phyloP scores from a whole-genome alignment of 768 basidiomycete species.

The Albatrellus ellisii region DNA sequence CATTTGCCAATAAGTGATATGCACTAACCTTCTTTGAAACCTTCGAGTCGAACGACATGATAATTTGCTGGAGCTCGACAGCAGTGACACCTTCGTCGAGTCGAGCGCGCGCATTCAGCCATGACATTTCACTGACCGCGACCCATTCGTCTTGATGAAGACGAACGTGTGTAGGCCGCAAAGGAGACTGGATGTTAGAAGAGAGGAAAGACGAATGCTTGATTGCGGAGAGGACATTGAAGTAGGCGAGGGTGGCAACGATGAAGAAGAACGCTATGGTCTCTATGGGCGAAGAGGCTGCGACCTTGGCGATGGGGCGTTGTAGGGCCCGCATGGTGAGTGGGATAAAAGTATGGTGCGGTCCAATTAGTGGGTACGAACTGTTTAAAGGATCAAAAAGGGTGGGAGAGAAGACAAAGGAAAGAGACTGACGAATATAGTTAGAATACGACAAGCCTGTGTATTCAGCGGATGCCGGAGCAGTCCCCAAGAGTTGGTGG shows the following conservation, averaged over 20 bases:
- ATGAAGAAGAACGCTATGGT: constrained; percentile 85
- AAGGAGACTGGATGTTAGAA: constrained; percentile 31
- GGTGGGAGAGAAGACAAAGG: not conserved
- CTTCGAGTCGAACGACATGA: constrained; percentile 38
- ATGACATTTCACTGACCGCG: constrained; percentile 39
- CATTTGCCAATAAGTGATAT: not conserved
- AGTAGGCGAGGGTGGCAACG: constrained; percentile 86
- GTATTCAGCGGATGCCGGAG: not conserved
- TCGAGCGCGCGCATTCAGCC: constrained; percentile 25
- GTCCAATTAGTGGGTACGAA: constrained; percentile 4
- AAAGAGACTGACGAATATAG: not conserved
- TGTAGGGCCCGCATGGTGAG: constrained; percentile 43
- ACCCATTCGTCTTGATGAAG: constrained; percentile 50
- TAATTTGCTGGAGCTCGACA: constrained; percentile 65
- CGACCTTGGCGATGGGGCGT: constrained; percentile 56
- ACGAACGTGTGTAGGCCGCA: constrained; percentile 44
- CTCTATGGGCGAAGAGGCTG: constrained; percentile 72
- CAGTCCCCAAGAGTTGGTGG: not conserved
- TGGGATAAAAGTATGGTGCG: not conserved
- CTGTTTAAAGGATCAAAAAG: not conserved
- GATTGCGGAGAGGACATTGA: constrained; percentile 83
- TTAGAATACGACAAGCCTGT: not conserved
- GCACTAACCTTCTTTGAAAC: constrained; percentile 22
- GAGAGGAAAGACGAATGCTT: constrained; percentile 79
- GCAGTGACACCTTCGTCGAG: constrained; percentile 21